Evolutionary conservation across 2,329 filamentous ascomycete species (phyloP), one percentile per base, ranked within the genome.

Genomic region (Byssochlamys sp.): DNA sequence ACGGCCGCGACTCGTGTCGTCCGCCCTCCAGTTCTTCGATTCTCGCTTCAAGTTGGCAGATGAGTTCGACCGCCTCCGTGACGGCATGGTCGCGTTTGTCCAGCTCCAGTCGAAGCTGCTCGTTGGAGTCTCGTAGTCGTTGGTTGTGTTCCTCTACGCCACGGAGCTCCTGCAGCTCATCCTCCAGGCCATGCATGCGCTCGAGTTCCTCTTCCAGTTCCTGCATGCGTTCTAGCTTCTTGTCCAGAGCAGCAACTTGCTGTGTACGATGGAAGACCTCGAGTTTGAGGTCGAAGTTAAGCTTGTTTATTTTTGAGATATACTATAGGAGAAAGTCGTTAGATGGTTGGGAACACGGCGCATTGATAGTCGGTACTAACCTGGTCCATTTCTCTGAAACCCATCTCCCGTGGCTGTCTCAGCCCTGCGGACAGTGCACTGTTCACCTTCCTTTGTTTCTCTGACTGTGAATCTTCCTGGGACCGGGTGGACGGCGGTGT

Each of bases 211-310:
- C 66, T 61, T 75, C 71, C 58, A 76, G 57, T 50, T 67, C 60
- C n/a, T 67, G 58, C 68, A 76, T 72, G 14, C 66, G 69, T 53
- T 70, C 69, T 52, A 75, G 31, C 53, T 72, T 75, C 59, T 71
- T 70, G 62, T 75, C 71, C 53, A 75, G 45, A 0, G 59, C 56
- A 9, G 62, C 57, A 56, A 74, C 65, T 49, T 76, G 73, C 57
- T 75, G 71, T 1, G 67, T 63, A 27, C 73, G 70, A 55, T 75
- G 72, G 52, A 73, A 74, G 1, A 76, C 69, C 39, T 75, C 73
- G 12, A 76, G 66, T 62, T 76, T 76, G 58, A 76, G 57, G 59
- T 76, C 73, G 56, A 76, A 76, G 29, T 75, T 76, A 25, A 73
- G 65, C 58, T 75, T 76, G 54, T 71, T 76, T 54, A 75, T 69